Base-by-base conservation (phyloP, 164 flowering plant genomes). In the Aristolochia californica region DNA sequence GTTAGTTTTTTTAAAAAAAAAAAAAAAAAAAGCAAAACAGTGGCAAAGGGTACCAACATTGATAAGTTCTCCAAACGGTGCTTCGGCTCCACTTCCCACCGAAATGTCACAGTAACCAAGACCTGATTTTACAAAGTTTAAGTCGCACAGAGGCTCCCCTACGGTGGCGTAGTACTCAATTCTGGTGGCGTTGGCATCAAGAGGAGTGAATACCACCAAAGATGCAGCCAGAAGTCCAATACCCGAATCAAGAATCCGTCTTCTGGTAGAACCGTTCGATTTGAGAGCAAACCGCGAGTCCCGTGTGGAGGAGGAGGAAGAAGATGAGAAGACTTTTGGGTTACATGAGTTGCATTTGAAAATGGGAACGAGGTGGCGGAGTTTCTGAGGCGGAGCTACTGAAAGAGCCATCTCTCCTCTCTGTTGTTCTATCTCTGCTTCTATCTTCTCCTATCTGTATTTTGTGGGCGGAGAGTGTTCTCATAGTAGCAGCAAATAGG, bases 101-200 rank as follows among this genome's bases (percentile, higher is more conserved):
- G 66, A 62, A 54, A 91, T 52, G 28, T 88, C 96, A 51, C 95
- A 88, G 58, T 73, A 91, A 26, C 96, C 98, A 17, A 88, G 86
- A 26, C 98, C 96, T 0, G 95, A 88, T 10, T 52, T 62, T 11
- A 59, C 90, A 47, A 68, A 84, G 52, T 45, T 83, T 58, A 84
- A 67, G 62, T 88, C 96, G 67, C 95, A 91, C 0, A 68, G 48
- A 4, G 93, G 96, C 17, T 88, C 96, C 0, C 77, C 74, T 0
- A 79, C 82, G 11, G 96, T 91, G 44, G 96, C 96, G 58, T 75
- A 91, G 72, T 88, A 91, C 70, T 91, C 82, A 40, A 87, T 74
- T 63, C 97, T 79, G 12, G 93, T 87, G 2, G 96, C 98, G 57
- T 80, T 71, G 7, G 96, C 96, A 27, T 81, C 79, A 59, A 75